Evolutionary conservation across 1,284 basidiomycete genomes (phyloP).

Genomic region (Vanrija sp.): DNA sequence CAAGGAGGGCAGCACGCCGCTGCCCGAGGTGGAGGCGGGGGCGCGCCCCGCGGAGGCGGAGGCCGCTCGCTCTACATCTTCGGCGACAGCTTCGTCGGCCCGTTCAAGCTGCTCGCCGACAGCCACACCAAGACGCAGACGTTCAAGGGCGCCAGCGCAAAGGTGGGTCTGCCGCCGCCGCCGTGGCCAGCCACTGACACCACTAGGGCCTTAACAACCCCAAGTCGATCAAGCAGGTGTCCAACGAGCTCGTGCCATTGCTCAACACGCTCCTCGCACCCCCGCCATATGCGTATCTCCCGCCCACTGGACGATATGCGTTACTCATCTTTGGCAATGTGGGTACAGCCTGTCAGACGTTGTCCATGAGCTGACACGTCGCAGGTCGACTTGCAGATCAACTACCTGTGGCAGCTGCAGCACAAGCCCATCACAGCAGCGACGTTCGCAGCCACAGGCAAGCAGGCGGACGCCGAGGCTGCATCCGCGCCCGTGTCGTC

Average conservation of each 20-base stretch:
- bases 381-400: constrained; percentile 46
- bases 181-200: background rate
- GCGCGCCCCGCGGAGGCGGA: background rate
- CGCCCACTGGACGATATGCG: constrained; percentile 28
- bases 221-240: constrained; percentile 43
- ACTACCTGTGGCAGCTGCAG: constrained; percentile 45
- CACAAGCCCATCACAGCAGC: constrained; percentile 30
- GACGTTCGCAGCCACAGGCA: constrained; percentile 16
- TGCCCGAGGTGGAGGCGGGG: background rate
- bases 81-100: constrained; percentile 44
- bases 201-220: constrained; percentile 43
- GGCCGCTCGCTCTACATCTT: constrained; percentile 29
- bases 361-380: background rate
- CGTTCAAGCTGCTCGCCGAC: constrained; percentile 37
- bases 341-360: background rate
- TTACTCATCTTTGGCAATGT: constrained; percentile 45
- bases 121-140: constrained; percentile 27
- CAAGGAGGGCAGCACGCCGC: background rate
- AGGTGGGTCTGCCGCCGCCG: constrained; percentile 22
- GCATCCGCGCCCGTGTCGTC: background rate
- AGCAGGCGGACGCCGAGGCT: background rate
- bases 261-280: constrained; percentile 34
- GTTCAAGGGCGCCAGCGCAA: constrained; percentile 46
- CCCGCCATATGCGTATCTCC: constrained; percentile 37
- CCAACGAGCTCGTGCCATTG: constrained; percentile 33